A percentile compares a stretch with the other conserved stretches of the same genome.
Conservation (phyloP, 306 rosid species). For the Alnus rubra region DNA sequence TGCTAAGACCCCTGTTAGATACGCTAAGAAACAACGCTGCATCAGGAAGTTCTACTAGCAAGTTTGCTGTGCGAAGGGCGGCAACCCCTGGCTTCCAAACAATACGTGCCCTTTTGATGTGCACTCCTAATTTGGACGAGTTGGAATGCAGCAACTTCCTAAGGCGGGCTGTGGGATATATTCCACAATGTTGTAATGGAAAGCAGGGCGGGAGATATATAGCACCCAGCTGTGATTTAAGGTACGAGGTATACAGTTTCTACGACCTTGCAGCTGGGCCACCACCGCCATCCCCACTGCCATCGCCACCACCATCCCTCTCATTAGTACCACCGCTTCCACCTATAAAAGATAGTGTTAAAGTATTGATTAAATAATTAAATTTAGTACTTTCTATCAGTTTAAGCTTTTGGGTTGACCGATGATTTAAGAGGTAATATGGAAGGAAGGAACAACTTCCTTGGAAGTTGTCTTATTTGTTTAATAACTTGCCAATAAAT, state of each 20-base stretch:
- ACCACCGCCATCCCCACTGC: background rate
- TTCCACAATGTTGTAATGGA: background rate
- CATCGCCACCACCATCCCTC: background rate
- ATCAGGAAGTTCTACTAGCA: background rate
- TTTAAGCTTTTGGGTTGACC: too few species aligned
- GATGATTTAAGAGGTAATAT: too few species aligned
- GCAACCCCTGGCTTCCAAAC: background rate
- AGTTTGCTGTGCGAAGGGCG: background rate
- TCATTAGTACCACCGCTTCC: background rate
- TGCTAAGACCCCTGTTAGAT: background rate
- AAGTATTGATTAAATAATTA: too few species aligned
- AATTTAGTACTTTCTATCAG: too few species aligned
- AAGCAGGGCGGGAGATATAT: background rate
- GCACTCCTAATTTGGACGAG: background rate
- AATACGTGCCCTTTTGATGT: background rate
- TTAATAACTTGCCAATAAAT: background rate
- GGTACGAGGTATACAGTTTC: background rate
- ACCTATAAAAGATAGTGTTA: background rate
- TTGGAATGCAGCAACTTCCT: background rate
- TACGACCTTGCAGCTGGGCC: background rate
- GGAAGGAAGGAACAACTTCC: too few species aligned
- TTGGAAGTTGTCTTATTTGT: background rate
- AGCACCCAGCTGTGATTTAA: background rate
- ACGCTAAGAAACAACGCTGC: background rate
- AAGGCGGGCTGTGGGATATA: background rate